These are phyloP conservation scores for Calonectria ilicicola DNA, from an alignment of 2,329 filamentous ascomycete species.

Conservation along the genomic window DNA sequence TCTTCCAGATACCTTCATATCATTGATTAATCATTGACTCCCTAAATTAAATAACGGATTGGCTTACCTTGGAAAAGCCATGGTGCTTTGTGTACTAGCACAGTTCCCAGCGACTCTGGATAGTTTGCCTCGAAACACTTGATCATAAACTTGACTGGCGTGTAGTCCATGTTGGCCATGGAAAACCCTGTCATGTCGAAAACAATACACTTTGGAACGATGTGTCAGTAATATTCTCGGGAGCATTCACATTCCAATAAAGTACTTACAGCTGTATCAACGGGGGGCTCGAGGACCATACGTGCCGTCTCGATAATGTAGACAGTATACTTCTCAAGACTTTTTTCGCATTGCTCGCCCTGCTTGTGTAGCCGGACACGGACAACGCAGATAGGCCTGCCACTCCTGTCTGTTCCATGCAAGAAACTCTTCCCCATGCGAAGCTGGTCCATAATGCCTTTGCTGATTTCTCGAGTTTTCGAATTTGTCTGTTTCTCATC, in stretches of 20 bases:
- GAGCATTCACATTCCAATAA: not conserved
- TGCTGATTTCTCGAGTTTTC: constrained; percentile 72
- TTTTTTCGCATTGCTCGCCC: constrained; percentile 84
- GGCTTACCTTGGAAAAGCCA: constrained; percentile 91
- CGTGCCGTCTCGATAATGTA: constrained; percentile 96
- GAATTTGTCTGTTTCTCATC: constrained; percentile 68
- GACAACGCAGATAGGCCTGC: constrained; percentile 88
- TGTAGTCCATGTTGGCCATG: constrained; percentile 98
- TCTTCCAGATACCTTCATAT: constrained; percentile 85
- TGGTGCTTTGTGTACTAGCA: constrained; percentile 94
- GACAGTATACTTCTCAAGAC: constrained; percentile 89
- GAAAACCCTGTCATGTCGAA: constrained; percentile 98
- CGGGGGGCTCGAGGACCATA: constrained; percentile 80
- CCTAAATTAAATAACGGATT: constrained; percentile 31
- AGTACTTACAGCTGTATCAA: constrained; percentile 88
- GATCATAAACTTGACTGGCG: constrained; percentile 98
- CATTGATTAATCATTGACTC: constrained; percentile 15
- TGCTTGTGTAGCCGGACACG: constrained; percentile 84
- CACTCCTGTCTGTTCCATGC: constrained; percentile 86
- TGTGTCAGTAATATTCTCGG: constrained; percentile 33
- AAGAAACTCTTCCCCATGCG: constrained; percentile 93
- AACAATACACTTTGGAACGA: constrained; percentile 76
- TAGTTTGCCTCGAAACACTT: constrained; percentile 99
- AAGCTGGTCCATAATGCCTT: constrained; percentile 86
- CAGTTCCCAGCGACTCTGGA: constrained; percentile 88